Evolutionary conservation across 139 green algal genomes (phyloP).

Genomic region (Spirogloea muscicola): DNA sequence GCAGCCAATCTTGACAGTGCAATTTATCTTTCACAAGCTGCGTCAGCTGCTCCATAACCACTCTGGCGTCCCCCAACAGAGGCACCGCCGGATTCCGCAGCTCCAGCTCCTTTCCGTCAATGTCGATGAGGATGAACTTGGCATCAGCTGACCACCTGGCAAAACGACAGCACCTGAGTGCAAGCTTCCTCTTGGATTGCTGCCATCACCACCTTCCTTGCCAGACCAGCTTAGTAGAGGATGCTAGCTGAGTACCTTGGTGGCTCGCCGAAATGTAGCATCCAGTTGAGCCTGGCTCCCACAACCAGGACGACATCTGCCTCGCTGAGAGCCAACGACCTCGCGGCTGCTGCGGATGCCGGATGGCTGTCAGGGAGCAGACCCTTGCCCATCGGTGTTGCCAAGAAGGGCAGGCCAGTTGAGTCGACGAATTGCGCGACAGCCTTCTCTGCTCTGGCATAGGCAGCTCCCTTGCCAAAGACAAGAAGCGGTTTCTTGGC

Average conservation of each 20-base stretch:
- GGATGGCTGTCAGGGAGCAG: slow-evolving; percentile 64
- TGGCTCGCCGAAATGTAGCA: slow-evolving; percentile 74
- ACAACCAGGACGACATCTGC: slow-evolving; percentile 70
- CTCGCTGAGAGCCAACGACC: slow-evolving; percentile 59
- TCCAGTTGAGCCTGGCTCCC: slow-evolving; percentile 74
- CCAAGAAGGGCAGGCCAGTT: slow-evolving; percentile 63
- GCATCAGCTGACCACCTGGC: too few species aligned
- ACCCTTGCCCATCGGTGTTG: slow-evolving; percentile 73
- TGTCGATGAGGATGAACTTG: slow-evolving; percentile 68
- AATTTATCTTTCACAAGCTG: too few species aligned
- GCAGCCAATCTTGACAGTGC: too few species aligned
- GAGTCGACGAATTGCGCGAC: slow-evolving; percentile 55
- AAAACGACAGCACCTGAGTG: too few species aligned
- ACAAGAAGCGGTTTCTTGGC: slow-evolving; percentile 64
- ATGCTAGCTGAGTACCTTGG: slow-evolving; percentile 70
- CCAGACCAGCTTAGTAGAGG: too few species aligned
- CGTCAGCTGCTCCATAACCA: slow-evolving; percentile 52
- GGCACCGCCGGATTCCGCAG: slow-evolving; percentile 38
- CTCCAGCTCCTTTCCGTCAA: slow-evolving; percentile 47
- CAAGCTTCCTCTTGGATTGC: too few species aligned
- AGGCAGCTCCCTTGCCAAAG: slow-evolving; percentile 67
- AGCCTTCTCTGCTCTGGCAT: slow-evolving; percentile 19
- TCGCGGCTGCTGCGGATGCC: slow-evolving; percentile 59
- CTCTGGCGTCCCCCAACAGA: slow-evolving; percentile 56
- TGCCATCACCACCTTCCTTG: too few species aligned